Evolutionary conservation across 306 rosid species (phyloP).

Genomic region (Urtica urens): DNA sequence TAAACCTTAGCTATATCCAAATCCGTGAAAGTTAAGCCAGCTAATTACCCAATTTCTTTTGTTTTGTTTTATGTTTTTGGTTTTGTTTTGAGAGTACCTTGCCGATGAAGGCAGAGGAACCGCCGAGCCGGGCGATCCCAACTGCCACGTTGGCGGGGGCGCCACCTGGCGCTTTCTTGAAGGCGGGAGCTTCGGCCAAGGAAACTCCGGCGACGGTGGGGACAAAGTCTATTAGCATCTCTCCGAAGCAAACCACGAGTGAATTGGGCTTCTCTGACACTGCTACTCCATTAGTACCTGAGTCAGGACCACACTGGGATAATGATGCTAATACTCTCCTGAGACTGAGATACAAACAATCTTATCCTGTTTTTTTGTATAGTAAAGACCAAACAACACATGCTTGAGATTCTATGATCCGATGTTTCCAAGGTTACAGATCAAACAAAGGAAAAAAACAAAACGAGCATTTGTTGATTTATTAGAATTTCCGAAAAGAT

Average conservation of each 20-base stretch:
- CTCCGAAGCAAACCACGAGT: constrained; percentile 74
- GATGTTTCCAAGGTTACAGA: constrained; percentile 6
- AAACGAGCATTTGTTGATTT: background rate
- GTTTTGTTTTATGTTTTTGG: too few species aligned
- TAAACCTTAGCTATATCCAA: too few species aligned
- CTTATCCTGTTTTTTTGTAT: constrained; percentile 1
- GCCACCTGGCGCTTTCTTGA: constrained; percentile 88
- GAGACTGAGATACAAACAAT: background rate
- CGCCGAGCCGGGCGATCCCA: constrained; percentile 70
- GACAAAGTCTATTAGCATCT: constrained; percentile 75
- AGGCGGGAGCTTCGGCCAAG: constrained; percentile 88
- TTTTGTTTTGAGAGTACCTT: constrained; percentile 34
- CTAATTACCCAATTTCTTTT: too few species aligned
- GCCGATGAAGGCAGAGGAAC: constrained; percentile 75
- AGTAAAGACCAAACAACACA: background rate
- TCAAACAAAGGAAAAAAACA: background rate
- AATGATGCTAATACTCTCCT: too few species aligned
- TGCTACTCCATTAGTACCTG: constrained; percentile 12
- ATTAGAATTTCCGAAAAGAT: background rate
- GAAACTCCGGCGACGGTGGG: constrained; percentile 84
- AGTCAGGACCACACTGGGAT: background rate
- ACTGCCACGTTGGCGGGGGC: constrained; percentile 98
- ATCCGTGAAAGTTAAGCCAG: too few species aligned
- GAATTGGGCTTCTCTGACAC: constrained; percentile 21
- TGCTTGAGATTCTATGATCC: constrained; percentile 6